phyloP scores from a whole-genome alignment of 352 stramenopile genomes.

The Globisporangium cystogenes region DNA sequence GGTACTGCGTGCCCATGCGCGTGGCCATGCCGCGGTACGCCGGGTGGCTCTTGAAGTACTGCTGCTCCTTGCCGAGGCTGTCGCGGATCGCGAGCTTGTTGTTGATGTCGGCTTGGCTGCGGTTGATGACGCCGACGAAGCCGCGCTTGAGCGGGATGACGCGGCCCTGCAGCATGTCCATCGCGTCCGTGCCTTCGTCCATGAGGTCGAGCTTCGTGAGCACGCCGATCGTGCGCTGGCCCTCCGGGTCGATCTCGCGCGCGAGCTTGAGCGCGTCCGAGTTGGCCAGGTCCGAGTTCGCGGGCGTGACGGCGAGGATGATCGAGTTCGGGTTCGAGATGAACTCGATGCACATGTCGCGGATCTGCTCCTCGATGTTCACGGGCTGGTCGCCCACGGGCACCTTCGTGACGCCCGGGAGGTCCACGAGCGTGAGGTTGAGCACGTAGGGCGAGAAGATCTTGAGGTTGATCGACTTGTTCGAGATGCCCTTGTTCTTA shows the following conservation, averaged over 20 bases:
- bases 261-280: slow-evolving; percentile 98
- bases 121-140: slow-evolving; percentile 99
- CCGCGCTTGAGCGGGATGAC: slow-evolving; percentile 97
- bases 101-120: slow-evolving; percentile 98
- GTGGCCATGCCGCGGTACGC: slow-evolving; percentile 90
- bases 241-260: slow-evolving; percentile 87
- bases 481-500: slow-evolving; percentile 98
- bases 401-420: slow-evolving; percentile 98
- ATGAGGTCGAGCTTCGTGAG: slow-evolving; percentile 99
- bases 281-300: slow-evolving; percentile 99
- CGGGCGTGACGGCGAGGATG: slow-evolving; percentile 97
- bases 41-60: slow-evolving; percentile 97
- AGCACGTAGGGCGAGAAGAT: slow-evolving; percentile 98
- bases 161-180: slow-evolving; percentile 95
- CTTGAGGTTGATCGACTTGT: slow-evolving; percentile 99
- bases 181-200: slow-evolving; percentile 98
- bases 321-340: slow-evolving; percentile 99
- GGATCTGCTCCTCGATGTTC: slow-evolving; percentile 99
- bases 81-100: slow-evolving; percentile 93
- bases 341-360: slow-evolving; percentile 98
- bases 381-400: slow-evolving; percentile 98
- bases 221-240: slow-evolving; percentile 97
- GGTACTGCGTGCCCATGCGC: slow-evolving; percentile 95
- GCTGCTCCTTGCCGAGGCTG: slow-evolving; percentile 92
- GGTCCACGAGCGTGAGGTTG: slow-evolving; percentile 98